These are phyloP conservation scores for Alternaria arborescens DNA, from an alignment of 2,329 filamentous ascomycete species.

Conservation along the genomic window DNA sequence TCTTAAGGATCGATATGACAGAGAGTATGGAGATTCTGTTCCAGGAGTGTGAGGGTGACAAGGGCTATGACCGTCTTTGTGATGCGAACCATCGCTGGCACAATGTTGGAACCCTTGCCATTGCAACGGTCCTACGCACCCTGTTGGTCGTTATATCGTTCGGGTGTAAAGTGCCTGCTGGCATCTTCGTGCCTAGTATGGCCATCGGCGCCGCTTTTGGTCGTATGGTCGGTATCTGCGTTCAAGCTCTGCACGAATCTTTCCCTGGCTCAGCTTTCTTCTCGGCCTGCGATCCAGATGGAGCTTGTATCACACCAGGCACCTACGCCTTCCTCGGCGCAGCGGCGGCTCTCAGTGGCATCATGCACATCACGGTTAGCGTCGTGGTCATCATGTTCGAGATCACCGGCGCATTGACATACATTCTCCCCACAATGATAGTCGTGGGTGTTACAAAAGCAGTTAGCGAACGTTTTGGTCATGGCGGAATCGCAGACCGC, in stretches of 20 bases:
- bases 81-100: constrained; percentile 77
- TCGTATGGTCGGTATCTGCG: constrained; percentile 90
- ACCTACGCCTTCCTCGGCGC: constrained; percentile 97
- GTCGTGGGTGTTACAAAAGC: constrained; percentile 97
- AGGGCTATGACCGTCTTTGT: constrained; percentile 91
- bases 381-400: constrained; percentile 99
- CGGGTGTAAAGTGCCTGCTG: constrained; percentile 95
- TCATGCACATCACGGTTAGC: constrained; percentile 97
- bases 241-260: constrained; percentile 86
- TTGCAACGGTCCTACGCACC: constrained; percentile 82
- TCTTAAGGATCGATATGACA: constrained; percentile 96
- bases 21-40: constrained; percentile 99
- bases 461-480: constrained; percentile 89
- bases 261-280: constrained; percentile 88
- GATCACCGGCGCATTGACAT: constrained; percentile 93
- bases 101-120: constrained; percentile 78
- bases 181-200: constrained; percentile 99
- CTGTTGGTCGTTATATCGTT: constrained; percentile 95
- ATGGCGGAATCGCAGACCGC: constrained; percentile 93
- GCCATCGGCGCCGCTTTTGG: constrained; percentile 95
- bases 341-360: constrained; percentile 88
- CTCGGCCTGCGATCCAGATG: constrained; percentile 85
- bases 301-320: constrained; percentile 94
- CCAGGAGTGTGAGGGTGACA: constrained; percentile 85
- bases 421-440: constrained; percentile 98